These are phyloP conservation scores for Neurospora africana DNA, from an alignment of 495 filamentous ascomycete species.

Conservation along the genomic window DNA sequence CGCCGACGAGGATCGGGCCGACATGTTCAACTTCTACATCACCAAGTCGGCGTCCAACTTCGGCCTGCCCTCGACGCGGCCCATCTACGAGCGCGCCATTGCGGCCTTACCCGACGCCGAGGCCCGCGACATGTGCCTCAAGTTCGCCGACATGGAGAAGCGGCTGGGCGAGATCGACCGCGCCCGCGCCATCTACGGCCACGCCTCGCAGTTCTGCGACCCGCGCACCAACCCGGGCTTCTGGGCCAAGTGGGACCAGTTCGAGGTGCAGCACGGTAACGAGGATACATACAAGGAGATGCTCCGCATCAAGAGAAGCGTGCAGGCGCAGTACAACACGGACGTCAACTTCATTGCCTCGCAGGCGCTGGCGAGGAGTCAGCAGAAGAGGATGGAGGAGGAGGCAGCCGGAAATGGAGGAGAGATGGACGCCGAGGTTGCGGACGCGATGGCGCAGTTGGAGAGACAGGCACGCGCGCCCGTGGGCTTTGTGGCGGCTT, in stretches of 20 bases:
- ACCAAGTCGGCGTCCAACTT: slow-evolving; percentile 99
- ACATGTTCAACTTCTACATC: slow-evolving; percentile 99
- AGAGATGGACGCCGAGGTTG: slow-evolving; percentile 42
- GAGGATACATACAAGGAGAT: slow-evolving; percentile 99
- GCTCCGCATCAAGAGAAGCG: slow-evolving; percentile 93
- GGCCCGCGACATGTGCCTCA: slow-evolving; percentile 95
- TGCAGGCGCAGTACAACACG: slow-evolving; percentile 95
- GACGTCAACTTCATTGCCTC: slow-evolving; percentile 98
- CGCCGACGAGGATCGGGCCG: slow-evolving; percentile 84
- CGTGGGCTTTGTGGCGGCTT: slow-evolving; percentile 82
- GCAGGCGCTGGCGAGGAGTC: slow-evolving; percentile 78
- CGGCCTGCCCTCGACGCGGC: slow-evolving; percentile 85
- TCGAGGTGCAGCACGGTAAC: slow-evolving; percentile 95
- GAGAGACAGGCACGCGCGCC: slow-evolving; percentile 86
- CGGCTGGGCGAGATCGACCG: slow-evolving; percentile 93
- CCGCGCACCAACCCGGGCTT: slow-evolving; percentile 79
- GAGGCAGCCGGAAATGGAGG: slow-evolving; percentile 7
- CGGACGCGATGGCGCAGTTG: slow-evolving; percentile 83
- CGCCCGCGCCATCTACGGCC: slow-evolving; percentile 87
- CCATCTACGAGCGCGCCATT: slow-evolving; percentile 94
- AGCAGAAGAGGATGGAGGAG: slow-evolving; percentile 43
- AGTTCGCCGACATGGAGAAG: slow-evolving; percentile 98
- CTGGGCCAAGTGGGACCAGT: slow-evolving; percentile 95
- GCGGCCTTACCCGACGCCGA: slow-evolving; percentile 85
- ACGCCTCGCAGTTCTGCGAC: slow-evolving; percentile 95